phyloP scores from a whole-genome alignment of 306 rosid genomes.

The Vicia sativa region DNA sequence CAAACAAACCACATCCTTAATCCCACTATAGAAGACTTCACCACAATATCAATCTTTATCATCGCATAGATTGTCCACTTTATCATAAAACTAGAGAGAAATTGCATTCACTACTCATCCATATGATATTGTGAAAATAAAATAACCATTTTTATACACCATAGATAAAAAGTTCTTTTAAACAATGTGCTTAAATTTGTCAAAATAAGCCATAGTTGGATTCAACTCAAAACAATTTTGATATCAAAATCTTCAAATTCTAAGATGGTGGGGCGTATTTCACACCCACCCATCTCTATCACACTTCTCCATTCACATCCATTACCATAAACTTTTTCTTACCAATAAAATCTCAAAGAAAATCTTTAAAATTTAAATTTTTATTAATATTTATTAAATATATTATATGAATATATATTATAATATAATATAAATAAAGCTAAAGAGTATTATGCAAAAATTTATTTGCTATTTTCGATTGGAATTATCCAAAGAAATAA shows the following conservation, averaged over 20 bases:
- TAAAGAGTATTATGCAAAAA: too few relatives aligned
- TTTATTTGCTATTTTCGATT: background rate
- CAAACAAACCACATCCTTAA: background rate
- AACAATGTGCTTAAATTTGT: slow-evolving; percentile 1
- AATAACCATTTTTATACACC: slow-evolving; percentile 3
- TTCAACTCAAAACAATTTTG: slow-evolving; percentile 4
- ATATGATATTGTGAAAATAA: background rate
- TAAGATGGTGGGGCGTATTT: slow-evolving; percentile 50
- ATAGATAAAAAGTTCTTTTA: slow-evolving; percentile 5
- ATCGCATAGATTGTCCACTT: slow-evolving; percentile 5
- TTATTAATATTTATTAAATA: background rate
- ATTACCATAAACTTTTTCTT: slow-evolving; percentile 35
- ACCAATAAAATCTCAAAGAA: slow-evolving; percentile 23
- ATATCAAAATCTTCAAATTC: slow-evolving; percentile 36
- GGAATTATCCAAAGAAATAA: slow-evolving; percentile 38
- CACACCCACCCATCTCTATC: slow-evolving; percentile 43
- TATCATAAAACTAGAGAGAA: background rate
- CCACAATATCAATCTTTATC: background rate
- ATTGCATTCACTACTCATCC: background rate
- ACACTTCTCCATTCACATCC: slow-evolving; percentile 44
- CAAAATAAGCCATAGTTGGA: slow-evolving; percentile 10
- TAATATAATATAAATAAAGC: too few relatives aligned
- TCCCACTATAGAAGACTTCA: slow-evolving; percentile 1
- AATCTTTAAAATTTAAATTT: slow-evolving; percentile 2
- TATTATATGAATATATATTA: too few relatives aligned